Conservation (phyloP, 2,329 filamentous ascomycete species). For the Cordyceps cicadae region DNA sequence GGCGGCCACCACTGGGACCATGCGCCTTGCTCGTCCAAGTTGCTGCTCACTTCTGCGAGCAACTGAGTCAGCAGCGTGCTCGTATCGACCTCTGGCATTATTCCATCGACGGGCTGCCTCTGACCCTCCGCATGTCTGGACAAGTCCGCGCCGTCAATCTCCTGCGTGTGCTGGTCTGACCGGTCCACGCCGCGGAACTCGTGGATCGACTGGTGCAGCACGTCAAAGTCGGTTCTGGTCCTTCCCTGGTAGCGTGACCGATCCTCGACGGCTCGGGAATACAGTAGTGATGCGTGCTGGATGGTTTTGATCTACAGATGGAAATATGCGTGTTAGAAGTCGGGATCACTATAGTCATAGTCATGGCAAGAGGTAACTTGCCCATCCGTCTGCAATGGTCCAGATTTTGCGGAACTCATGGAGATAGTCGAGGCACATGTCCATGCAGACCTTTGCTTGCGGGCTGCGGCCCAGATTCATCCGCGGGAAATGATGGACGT, state of each 20-base stretch:
- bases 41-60: slow-evolving; percentile 20
- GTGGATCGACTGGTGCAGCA: slow-evolving; percentile 23
- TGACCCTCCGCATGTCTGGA: neutral
- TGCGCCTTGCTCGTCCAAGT: slow-evolving; percentile 20
- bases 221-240: slow-evolving; percentile 22
- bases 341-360: neutral
- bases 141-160: slow-evolving; percentile 21
- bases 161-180: slow-evolving; percentile 23
- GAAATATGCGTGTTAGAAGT: neutral
- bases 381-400: slow-evolving; percentile 24
- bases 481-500: slow-evolving; percentile 30
- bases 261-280: slow-evolving; percentile 19
- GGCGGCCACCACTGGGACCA: slow-evolving; percentile 23
- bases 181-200: slow-evolving; percentile 24
- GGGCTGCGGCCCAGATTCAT: slow-evolving; percentile 31
- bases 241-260: slow-evolving; percentile 18
- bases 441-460: slow-evolving; percentile 15
- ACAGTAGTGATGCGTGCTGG: slow-evolving; percentile 21
- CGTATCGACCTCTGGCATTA: slow-evolving; percentile 13
- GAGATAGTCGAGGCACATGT: slow-evolving; percentile 21
- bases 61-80: slow-evolving; percentile 18
- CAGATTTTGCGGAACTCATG: slow-evolving; percentile 21
- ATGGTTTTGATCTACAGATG: slow-evolving; percentile 17
- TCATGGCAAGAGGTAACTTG: slow-evolving; percentile 6
- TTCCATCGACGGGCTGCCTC: neutral